Percentiles rank a stretch among this genome's conserved stretches.
Evolutionary conservation across 306 rosid genomes (phyloP).

Genomic region (Dalbergia cultrata): DNA sequence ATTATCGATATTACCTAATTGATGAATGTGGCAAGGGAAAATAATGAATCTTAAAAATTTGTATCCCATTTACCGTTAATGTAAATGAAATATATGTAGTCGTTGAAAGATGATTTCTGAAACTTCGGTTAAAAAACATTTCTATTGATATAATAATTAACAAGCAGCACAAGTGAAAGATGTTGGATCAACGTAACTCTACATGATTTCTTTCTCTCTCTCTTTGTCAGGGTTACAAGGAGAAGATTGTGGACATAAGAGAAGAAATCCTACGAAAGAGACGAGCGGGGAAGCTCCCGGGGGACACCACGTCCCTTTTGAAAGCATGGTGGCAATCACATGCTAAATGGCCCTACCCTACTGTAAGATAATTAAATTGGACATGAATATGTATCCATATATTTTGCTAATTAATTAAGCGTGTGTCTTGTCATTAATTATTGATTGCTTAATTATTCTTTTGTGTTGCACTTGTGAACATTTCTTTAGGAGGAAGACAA

Average conservation of each 20-base stretch:
- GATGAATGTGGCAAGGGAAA: too few species aligned
- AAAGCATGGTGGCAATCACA: constrained; percentile 99
- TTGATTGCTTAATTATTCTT: neutral
- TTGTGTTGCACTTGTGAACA: neutral
- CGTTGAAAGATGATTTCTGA: too few species aligned
- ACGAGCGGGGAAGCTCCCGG: constrained; percentile 96
- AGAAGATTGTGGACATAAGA: constrained; percentile 87
- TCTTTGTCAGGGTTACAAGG: constrained; percentile 78
- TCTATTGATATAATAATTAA: too few species aligned
- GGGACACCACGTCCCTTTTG: constrained; percentile 92
- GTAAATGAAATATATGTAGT: too few species aligned
- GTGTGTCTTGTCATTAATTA: neutral
- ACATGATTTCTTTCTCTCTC: neutral
- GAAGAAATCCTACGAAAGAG: constrained; percentile 96
- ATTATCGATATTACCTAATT: too few species aligned
- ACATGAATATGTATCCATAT: neutral
- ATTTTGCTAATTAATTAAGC: neutral
- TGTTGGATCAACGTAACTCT: neutral
- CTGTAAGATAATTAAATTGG: constrained; percentile 58
- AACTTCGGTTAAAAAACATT: too few species aligned
- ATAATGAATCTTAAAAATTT: too few species aligned
- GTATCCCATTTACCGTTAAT: too few species aligned
- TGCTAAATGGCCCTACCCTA: constrained; percentile 99
- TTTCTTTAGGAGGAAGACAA: constrained; percentile 89
- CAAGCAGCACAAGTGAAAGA: neutral